Percentiles rank a stretch among this genome's conserved stretches.
Evolutionary conservation across 2,329 filamentous ascomycete species (phyloP).

Genomic region (Penicillium sp.): DNA sequence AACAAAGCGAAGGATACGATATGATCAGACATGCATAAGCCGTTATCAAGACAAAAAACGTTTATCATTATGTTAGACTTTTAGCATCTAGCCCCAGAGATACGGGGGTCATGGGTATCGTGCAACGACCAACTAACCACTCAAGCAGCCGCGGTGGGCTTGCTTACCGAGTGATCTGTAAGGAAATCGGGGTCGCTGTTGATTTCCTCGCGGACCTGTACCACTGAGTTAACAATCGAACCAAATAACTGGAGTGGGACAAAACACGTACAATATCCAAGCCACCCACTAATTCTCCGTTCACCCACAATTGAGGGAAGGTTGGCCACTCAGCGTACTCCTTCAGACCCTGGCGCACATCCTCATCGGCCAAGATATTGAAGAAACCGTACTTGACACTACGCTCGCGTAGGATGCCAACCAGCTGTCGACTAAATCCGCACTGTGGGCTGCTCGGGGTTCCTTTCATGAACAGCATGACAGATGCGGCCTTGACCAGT

Average conservation of each 20-base stretch:
- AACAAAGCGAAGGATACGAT: not conserved
- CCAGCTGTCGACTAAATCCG: slow-evolving; percentile 88
- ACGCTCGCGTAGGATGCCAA: slow-evolving; percentile 80
- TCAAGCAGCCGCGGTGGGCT: slow-evolving; percentile 24
- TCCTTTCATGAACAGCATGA: slow-evolving; percentile 99
- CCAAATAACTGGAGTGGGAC: not conserved
- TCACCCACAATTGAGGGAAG: slow-evolving; percentile 90
- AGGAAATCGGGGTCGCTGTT: slow-evolving; percentile 80
- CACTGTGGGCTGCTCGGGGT: slow-evolving; percentile 83
- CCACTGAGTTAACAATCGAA: slow-evolving; percentile 10
- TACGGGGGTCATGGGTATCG: slow-evolving; percentile 19
- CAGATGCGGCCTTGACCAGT: slow-evolving; percentile 88
- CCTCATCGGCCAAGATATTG: slow-evolving; percentile 96
- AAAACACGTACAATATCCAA: slow-evolving; percentile 79
- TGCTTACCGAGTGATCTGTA: slow-evolving; percentile 61
- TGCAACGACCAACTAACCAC: slow-evolving; percentile 7
- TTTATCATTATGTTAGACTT: slow-evolving; percentile 18
- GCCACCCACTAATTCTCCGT: slow-evolving; percentile 86
- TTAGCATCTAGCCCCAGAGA: slow-evolving; percentile 13
- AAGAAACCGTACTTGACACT: slow-evolving; percentile 97
- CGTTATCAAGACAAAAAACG: slow-evolving; percentile 14
- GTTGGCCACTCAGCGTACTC: slow-evolving; percentile 99
- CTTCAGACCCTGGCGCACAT: slow-evolving; percentile 93
- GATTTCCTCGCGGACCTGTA: slow-evolving; percentile 88
- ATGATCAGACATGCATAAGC: not conserved